These are phyloP conservation scores for Tetradesmus obliquus DNA, from an alignment of 139 green algal species.

Conservation along the genomic window DNA sequence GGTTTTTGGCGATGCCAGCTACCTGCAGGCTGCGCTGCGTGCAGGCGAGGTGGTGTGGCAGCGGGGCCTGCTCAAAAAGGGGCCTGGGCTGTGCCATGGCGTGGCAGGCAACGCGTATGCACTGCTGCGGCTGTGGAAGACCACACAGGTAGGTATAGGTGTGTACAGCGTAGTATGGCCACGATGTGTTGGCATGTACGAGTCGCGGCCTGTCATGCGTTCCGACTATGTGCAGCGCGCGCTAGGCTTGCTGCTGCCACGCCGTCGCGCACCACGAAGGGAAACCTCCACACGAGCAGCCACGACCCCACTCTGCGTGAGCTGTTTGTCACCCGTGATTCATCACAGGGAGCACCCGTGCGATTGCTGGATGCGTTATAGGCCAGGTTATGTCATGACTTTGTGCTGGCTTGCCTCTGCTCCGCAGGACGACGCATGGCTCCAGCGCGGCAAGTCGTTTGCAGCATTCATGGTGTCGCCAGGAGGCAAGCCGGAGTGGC, in stretches of 20 bases:
- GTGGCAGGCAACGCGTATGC: slow-evolving; percentile 64
- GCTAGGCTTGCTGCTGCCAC: too few relatives aligned
- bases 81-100: slow-evolving; percentile 62
- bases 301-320: too few relatives aligned
- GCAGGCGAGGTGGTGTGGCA: slow-evolving; percentile 60
- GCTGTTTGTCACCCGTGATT: too few relatives aligned
- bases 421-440: slow-evolving; percentile 38
- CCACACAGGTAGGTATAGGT: slow-evolving; percentile 35
- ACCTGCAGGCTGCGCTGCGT: slow-evolving; percentile 43
- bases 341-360: too few relatives aligned
- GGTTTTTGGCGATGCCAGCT: slow-evolving; percentile 43
- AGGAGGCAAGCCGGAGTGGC: slow-evolving; percentile 43
- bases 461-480: slow-evolving; percentile 35
- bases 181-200: too few relatives aligned
- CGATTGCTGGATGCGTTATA: neutral
- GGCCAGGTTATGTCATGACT: neutral
- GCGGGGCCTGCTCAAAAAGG: slow-evolving; percentile 61
- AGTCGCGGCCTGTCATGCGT: too few relatives aligned
- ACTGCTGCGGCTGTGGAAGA: slow-evolving; percentile 50
- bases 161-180: neutral
- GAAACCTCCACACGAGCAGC: too few relatives aligned
- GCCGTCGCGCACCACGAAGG: too few relatives aligned
- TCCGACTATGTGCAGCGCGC: too few relatives aligned
- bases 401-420: neutral
- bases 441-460: slow-evolving; percentile 45